Conservation (phyloP, 2,329 filamentous ascomycete species). For the Scytalidium lignicola region DNA sequence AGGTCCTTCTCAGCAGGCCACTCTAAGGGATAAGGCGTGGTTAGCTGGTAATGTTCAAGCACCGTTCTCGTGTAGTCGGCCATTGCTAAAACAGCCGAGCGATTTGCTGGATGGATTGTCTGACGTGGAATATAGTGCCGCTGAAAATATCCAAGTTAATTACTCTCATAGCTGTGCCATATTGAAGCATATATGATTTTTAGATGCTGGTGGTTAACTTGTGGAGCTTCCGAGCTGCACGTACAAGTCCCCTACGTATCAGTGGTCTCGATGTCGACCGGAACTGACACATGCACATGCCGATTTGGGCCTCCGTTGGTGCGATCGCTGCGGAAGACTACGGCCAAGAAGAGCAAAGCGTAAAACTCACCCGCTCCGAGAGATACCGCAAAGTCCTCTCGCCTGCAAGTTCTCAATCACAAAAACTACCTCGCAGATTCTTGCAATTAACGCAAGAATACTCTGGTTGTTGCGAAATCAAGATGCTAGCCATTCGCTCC, state of each 20-base stretch:
- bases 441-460: conserved; percentile 5
- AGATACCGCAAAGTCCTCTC: background rate
- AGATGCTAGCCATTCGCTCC: conserved; percentile 78
- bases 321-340: background rate
- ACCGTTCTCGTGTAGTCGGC: conserved; percentile 71
- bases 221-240: no score
- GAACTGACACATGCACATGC: no score
- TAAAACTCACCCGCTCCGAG: background rate
- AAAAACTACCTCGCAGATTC: conserved; percentile 2
- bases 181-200: no score
- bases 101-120: no score
- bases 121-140: background rate
- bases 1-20: conserved; percentile 83
- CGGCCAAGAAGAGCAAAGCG: background rate
- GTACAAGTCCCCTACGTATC: no score
- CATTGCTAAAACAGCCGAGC: no score
- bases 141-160: background rate
- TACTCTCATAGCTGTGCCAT: no score
- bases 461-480: conserved; percentile 33
- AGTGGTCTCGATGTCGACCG: conserved; percentile 4
- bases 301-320: background rate
- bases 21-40: conserved; percentile 70
- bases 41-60: conserved; percentile 84
- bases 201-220: no score
- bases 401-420: conserved; percentile 1